phyloP scores from a whole-genome alignment of 106 monocot species.

The Platanthera zijinensis region DNA sequence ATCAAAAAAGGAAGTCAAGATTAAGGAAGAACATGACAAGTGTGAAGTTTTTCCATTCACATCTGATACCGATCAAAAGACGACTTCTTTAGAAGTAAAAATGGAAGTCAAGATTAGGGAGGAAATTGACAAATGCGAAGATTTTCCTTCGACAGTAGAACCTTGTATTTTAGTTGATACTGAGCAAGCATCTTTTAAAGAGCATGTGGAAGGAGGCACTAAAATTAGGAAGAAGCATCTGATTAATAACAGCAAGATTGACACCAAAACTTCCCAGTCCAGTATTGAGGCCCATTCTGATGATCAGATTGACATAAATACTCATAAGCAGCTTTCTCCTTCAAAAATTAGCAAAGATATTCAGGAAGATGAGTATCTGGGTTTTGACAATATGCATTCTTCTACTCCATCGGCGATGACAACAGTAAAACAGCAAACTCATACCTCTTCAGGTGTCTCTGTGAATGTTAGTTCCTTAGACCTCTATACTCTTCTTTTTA shows the following conservation, averaged over 20 bases:
- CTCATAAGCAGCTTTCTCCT: neutral
- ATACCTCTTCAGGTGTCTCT: neutral
- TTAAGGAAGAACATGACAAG: neutral
- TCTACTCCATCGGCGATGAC: neutral
- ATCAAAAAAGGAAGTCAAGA: constrained; percentile 3
- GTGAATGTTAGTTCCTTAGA: constrained; percentile 1
- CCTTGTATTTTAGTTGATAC: constrained; percentile 6
- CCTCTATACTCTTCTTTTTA: neutral
- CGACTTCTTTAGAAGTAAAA: constrained; percentile 3
- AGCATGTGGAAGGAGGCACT: neutral
- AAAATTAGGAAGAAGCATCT: neutral
- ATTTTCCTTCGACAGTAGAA: neutral
- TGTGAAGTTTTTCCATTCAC: neutral
- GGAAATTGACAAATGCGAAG: constrained; percentile 1
- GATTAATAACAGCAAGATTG: neutral
- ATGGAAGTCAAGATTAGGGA: neutral
- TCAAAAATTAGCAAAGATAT: neutral
- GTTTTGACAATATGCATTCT: neutral
- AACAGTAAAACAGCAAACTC: neutral
- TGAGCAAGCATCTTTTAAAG: constrained; percentile 4
- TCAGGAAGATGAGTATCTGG: constrained; percentile 1
- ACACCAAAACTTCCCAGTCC: neutral
- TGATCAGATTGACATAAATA: neutral
- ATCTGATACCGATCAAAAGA: constrained; percentile 4
- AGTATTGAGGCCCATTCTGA: neutral